Percentiles rank a stretch among this genome's conserved stretches.
phyloP scores from a whole-genome alignment of 2,329 filamentous ascomycete genomes.

The Sordariomycetes sp. region DNA sequence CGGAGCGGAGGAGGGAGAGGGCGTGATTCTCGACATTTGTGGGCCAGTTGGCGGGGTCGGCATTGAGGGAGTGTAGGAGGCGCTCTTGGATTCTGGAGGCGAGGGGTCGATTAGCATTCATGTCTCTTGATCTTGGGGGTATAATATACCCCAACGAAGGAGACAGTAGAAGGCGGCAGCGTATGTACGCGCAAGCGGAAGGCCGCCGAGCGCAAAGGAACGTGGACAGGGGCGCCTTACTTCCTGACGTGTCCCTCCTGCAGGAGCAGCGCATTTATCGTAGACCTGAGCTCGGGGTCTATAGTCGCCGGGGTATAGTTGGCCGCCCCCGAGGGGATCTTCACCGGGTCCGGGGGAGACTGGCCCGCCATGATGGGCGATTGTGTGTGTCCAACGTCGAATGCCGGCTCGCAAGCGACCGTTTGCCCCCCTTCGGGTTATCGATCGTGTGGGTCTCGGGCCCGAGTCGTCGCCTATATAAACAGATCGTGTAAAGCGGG shows the following conservation, averaged over 20 bases:
- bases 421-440: not conserved
- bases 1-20: constrained; percentile 43
- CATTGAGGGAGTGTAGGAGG: constrained; percentile 47
- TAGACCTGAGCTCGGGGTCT: constrained; percentile 47
- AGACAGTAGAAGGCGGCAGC: not conserved
- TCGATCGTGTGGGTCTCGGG: not conserved
- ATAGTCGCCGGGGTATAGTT: constrained; percentile 47
- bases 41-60: constrained; percentile 48
- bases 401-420: not conserved
- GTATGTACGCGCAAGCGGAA: not conserved
- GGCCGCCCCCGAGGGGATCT: constrained; percentile 45
- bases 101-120: not conserved
- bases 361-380: constrained; percentile 7
- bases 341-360: constrained; percentile 39
- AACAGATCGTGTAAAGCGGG: too few species aligned
- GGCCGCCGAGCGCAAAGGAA: not conserved
- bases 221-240: constrained; percentile 20
- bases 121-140: not conserved
- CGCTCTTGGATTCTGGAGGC: constrained; percentile 45
- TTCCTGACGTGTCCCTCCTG: constrained; percentile 45
- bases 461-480: too few species aligned
- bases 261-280: constrained; percentile 46
- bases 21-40: constrained; percentile 46
- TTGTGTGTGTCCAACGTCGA: not conserved
- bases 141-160: not conserved